Evolutionary conservation across 306 rosid species (phyloP).

Genomic region (Cucurbita moschata): DNA sequence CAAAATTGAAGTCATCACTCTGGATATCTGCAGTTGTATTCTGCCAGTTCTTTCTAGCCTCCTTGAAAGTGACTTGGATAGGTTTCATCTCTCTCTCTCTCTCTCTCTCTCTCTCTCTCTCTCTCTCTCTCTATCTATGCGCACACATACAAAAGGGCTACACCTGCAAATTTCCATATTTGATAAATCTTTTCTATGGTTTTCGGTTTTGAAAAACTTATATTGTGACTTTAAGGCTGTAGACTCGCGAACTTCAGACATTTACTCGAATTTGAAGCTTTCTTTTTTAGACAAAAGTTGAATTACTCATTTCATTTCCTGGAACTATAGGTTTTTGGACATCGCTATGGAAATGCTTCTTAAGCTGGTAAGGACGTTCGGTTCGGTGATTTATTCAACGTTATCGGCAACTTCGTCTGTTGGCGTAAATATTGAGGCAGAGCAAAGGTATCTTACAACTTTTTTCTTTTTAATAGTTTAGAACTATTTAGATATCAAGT

Average conservation of each 20-base stretch:
- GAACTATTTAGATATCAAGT: background rate
- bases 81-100: conserved; percentile 19
- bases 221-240: background rate
- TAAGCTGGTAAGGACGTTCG: conserved; percentile 74
- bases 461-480: background rate
- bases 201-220: background rate
- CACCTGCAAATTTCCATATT: background rate
- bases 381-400: conserved; percentile 76
- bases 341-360: conserved; percentile 76
- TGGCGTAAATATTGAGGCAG: conserved; percentile 96
- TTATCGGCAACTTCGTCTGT: conserved; percentile 62
- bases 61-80: conserved; percentile 76
- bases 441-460: conserved; percentile 38
- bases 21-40: conserved; percentile 67
- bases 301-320: background rate
- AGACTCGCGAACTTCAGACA: background rate
- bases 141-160: background rate
- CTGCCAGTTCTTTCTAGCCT: conserved; percentile 60
- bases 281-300: background rate
- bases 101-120: background rate
- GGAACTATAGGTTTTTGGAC: conserved; percentile 38
- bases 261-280: background rate
- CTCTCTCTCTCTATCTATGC: background rate
- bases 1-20: conserved; percentile 64
- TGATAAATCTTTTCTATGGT: background rate